Conservation (phyloP, 768 basidiomycete genomes). For the Chalciporus piperatus region DNA sequence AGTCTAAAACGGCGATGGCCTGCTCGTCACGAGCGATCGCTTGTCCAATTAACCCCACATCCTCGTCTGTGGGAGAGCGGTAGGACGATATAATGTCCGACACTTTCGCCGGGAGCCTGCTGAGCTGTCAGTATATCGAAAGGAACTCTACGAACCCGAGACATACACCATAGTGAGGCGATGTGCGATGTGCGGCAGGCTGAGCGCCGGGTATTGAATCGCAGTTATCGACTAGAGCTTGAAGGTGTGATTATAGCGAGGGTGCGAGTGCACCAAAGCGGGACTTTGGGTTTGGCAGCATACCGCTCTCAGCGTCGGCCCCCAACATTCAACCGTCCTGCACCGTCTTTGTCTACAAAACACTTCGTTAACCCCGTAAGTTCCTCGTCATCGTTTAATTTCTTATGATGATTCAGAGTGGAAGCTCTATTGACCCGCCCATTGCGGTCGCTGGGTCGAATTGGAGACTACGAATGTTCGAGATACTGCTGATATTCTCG, state of each 20-base stretch:
- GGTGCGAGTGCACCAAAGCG: neutral
- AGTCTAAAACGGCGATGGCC: slow-evolving; percentile 40
- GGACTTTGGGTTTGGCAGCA: too few relatives aligned
- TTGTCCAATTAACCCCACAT: slow-evolving; percentile 13
- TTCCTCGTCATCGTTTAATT: slow-evolving; percentile 3
- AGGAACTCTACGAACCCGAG: neutral
- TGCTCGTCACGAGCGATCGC: slow-evolving; percentile 38
- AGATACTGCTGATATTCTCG: slow-evolving; percentile 86
- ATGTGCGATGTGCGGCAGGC: neutral
- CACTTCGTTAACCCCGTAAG: slow-evolving; percentile 17
- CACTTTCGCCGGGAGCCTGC: slow-evolving; percentile 9
- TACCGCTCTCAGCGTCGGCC: too few relatives aligned
- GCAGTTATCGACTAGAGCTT: too few relatives aligned
- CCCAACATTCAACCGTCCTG: too few relatives aligned
- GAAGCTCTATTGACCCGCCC: slow-evolving; percentile 75
- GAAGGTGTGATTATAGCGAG: neutral
- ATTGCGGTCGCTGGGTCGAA: slow-evolving; percentile 51
- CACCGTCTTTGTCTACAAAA: neutral
- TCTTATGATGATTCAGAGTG: slow-evolving; percentile 87
- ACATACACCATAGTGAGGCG: slow-evolving; percentile 8
- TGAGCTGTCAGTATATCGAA: slow-evolving; percentile 1
- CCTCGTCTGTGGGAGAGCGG: slow-evolving; percentile 19
- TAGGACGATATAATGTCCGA: slow-evolving; percentile 16
- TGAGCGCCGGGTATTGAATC: too few relatives aligned
- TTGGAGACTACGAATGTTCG: slow-evolving; percentile 80